Conservation (phyloP, 2,329 filamentous ascomycete species). For the Cladosporium colombiae region DNA sequence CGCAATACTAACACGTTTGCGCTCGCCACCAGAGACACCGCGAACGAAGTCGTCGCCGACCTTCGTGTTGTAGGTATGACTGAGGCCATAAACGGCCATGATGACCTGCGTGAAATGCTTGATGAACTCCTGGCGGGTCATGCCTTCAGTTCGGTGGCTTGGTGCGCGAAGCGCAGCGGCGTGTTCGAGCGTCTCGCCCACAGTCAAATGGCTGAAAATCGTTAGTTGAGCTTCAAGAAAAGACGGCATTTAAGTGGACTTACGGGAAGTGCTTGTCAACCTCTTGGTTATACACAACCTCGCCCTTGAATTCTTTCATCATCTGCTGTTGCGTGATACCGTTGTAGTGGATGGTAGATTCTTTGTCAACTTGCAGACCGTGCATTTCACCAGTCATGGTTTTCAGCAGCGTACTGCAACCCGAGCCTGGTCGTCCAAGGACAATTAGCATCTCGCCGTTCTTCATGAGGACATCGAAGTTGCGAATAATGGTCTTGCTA, state of each 20-base stretch:
- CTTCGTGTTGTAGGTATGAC: conserved; percentile 57
- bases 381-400: conserved; percentile 61
- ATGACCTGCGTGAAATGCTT: conserved; percentile 52
- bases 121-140: conserved; percentile 47
- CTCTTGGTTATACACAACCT: conserved; percentile 49
- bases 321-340: conserved; percentile 50
- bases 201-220: conserved; percentile 50
- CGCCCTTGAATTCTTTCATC: conserved; percentile 50
- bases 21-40: conserved; percentile 57
- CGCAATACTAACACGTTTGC: conserved; percentile 62
- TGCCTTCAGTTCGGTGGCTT: conserved; percentile 39
- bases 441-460: conserved; percentile 52
- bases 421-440: conserved; percentile 54
- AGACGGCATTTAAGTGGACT: no score
- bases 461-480: conserved; percentile 56
- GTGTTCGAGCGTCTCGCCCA: conserved; percentile 59
- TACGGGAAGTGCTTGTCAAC: conserved; percentile 55
- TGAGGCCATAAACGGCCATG: conserved; percentile 56
- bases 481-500: conserved; percentile 57
- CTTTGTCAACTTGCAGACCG: conserved; percentile 55
- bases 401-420: conserved; percentile 66
- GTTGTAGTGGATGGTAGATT: conserved; percentile 62
- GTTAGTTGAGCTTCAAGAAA: background rate
- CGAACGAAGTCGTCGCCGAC: conserved; percentile 61
- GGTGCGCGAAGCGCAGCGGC: conserved; percentile 57